Base-by-base conservation (phyloP, 23 red algal genomes). In the Gracilaria vermiculophylla region DNA sequence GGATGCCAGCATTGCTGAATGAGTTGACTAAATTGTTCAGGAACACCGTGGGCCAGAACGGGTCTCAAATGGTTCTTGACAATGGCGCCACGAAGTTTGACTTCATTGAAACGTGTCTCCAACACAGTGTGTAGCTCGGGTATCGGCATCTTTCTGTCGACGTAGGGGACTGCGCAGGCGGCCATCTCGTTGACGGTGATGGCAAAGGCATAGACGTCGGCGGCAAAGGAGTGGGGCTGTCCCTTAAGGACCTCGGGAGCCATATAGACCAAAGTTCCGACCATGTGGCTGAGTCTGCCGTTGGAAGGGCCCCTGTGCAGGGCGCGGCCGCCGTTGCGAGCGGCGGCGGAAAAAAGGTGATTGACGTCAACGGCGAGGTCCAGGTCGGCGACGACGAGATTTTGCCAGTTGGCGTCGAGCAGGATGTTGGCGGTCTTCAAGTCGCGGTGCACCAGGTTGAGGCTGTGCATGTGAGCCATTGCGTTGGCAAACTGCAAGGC, bases 31-130 rank as follows among this genome's bases (percentile, higher is more conserved):
- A 95, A 93, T 53, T 86, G 74, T 6, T 90, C 52, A 7, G 92
- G 88, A 49, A 89, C 79, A 40, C 77, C 58, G 39, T 36, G 29
- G 32, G 87, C 92, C 9, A 94, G 76, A 34, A 81, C 92, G 14
- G 97, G 97, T 64, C 97, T 75, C 1, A 99, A 64, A 36, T 81
- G 71, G 51, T 95, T 94, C 56, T 83, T 91, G 20, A 95, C 92
- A 81, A 99, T 99, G 2, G 97, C 93, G 33, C 74, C 75, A 31
- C 94, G 83, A 34, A 99, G 77, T 35, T 85, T 79, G 0, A 96
- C 78, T 62, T 95, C 92, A 51, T 99, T 99, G 85, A 99, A 99
- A 67, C 97, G 91, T 35, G 97, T 95, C 75, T 99, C 97, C 19
- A 99, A 69, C 29, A 99, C 91, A 23, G 97, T 99, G 80, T 99